Conservation (phyloP, 2,329 filamentous ascomycete genomes). For the Penicillium sp. region DNA sequence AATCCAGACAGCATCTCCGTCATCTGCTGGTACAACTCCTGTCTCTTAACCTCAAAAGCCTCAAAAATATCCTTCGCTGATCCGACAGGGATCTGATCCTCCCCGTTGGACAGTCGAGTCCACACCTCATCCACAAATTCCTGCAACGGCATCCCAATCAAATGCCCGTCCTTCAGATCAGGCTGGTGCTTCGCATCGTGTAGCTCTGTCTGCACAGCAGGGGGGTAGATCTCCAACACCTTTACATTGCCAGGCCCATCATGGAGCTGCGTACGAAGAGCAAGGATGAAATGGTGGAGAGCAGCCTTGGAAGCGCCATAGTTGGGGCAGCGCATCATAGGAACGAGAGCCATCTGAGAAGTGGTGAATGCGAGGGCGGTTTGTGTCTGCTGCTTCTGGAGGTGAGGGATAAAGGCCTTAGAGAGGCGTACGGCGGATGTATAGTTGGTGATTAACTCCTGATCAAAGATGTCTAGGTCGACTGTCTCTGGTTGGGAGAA, state of each 20-base stretch:
- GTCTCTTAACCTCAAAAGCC: slow-evolving; percentile 51
- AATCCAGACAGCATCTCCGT: slow-evolving; percentile 22
- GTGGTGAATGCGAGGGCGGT: slow-evolving; percentile 52
- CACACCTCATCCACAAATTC: slow-evolving; percentile 56
- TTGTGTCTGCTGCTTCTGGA: slow-evolving; percentile 47
- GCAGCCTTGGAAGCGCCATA: slow-evolving; percentile 60
- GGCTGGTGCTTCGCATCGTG: slow-evolving; percentile 58
- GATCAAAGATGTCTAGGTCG: slow-evolving; percentile 18
- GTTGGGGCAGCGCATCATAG: slow-evolving; percentile 49
- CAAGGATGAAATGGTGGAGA: slow-evolving; percentile 55
- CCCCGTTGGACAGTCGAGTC: slow-evolving; percentile 45
- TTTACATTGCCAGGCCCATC: slow-evolving; percentile 45
- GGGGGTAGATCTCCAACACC: slow-evolving; percentile 58
- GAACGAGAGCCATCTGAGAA: slow-evolving; percentile 53
- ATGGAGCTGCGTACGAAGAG: slow-evolving; percentile 53
- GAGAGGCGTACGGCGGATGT: slow-evolving; percentile 13
- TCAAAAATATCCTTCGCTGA: slow-evolving; percentile 44
- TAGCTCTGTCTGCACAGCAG: slow-evolving; percentile 59
- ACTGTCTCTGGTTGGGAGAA: slow-evolving; percentile 16
- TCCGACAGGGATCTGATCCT: slow-evolving; percentile 56
- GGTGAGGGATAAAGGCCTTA: slow-evolving; percentile 50
- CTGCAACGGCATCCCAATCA: slow-evolving; percentile 56
- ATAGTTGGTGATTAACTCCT: slow-evolving; percentile 17
- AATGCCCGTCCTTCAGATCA: slow-evolving; percentile 51
- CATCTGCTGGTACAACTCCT: slow-evolving; percentile 41